phyloP scores from a whole-genome alignment of 768 basidiomycete species.

The Tulasnella calospora region DNA sequence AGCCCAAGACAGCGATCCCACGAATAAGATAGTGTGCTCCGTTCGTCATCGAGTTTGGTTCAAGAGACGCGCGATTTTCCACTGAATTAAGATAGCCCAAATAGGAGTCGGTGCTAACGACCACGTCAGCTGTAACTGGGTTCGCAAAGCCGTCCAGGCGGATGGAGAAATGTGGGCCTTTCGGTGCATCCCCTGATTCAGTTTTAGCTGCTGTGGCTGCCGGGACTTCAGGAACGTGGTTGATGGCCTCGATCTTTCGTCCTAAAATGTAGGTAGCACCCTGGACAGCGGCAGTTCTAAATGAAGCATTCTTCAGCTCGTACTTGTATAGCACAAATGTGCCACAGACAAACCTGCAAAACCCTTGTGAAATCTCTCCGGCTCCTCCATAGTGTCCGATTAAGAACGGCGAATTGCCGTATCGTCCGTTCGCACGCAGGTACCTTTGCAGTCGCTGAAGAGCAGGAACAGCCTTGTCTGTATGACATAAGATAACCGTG shows the following conservation, averaged over 20 bases:
- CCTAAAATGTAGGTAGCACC: constrained; percentile 45
- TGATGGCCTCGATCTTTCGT: constrained; percentile 26
- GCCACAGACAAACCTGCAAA: constrained; percentile 40
- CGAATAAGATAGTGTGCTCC: constrained; percentile 47
- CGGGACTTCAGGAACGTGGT: not conserved
- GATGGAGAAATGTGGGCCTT: constrained; percentile 17
- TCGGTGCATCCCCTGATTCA: constrained; percentile 12
- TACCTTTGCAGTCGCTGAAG: constrained; percentile 68
- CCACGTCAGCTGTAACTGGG: constrained; percentile 25
- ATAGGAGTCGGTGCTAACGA: constrained; percentile 22
- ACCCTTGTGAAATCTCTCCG: constrained; percentile 91
- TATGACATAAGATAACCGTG: constrained; percentile 4
- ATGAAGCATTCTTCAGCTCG: constrained; percentile 35
- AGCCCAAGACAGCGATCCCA: constrained; percentile 51
- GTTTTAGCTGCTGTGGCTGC: not conserved
- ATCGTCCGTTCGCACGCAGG: constrained; percentile 74
- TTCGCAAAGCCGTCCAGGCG: constrained; percentile 27
- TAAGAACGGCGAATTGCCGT: constrained; percentile 83
- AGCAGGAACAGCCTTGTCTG: constrained; percentile 64
- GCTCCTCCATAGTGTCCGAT: constrained; percentile 93
- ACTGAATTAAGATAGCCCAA: constrained; percentile 12
- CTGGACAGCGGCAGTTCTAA: constrained; percentile 73
- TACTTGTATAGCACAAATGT: not conserved
- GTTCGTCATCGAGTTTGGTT: constrained; percentile 34
- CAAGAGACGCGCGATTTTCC: not conserved